Evolutionary conservation across 2,329 filamentous ascomycete species (phyloP).

Genomic region (Tolypocladium inflatum): DNA sequence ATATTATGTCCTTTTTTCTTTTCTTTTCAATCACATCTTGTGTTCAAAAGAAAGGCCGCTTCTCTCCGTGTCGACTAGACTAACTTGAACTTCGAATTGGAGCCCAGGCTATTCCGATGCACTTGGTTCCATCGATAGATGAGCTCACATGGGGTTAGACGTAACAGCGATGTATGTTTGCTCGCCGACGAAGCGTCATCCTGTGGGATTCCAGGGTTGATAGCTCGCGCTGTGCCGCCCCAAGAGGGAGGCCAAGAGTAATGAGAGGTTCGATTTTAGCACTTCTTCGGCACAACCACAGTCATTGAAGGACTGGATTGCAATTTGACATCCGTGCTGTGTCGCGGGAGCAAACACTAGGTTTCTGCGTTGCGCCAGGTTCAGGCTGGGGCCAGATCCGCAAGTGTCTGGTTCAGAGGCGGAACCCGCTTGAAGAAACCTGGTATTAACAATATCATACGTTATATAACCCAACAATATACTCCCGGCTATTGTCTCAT

Average conservation of each 20-base stretch:
- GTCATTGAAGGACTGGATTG: conserved; percentile 78
- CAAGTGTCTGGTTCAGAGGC: not conserved
- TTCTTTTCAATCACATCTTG: not conserved
- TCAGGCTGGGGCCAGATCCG: not conserved
- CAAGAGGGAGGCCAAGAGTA: conserved; percentile 17
- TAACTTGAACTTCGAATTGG: not conserved
- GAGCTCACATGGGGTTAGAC: not conserved
- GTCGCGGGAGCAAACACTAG: not conserved
- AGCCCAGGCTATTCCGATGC: not conserved
- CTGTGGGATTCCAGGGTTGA: not conserved
- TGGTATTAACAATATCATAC: not conserved
- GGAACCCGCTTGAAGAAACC: not conserved
- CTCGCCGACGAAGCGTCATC: conserved; percentile 15
- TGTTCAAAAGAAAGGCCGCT: not conserved
- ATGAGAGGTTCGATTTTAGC: conserved; percentile 59
- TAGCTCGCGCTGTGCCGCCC: conserved; percentile 3
- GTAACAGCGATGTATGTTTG: conserved; percentile 8
- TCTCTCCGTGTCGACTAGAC: not conserved
- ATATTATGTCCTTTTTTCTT: not conserved
- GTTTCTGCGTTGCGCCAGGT: not conserved
- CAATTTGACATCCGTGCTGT: conserved; percentile 99
- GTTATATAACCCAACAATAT: not conserved
- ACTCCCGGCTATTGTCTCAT: not conserved
- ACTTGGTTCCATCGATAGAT: not conserved
- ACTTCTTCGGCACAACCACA: conserved; percentile 99